phyloP scores from a whole-genome alignment of 2,329 filamentous ascomycete genomes.

The Geoglossum cookeanum region DNA sequence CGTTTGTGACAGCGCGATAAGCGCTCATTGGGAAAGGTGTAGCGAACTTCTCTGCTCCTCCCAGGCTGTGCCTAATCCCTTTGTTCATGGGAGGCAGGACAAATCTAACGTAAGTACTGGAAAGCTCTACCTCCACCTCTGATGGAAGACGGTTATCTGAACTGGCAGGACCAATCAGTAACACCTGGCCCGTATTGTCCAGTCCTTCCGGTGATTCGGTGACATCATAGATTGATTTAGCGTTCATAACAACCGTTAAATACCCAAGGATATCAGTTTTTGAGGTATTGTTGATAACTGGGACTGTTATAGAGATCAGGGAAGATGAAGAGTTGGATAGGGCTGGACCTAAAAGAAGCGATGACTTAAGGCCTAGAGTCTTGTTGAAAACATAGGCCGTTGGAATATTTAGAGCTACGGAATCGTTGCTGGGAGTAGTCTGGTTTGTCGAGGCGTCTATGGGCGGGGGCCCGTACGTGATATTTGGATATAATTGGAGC shows the following conservation, averaged over 20 bases:
- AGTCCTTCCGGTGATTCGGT: constrained; percentile 48
- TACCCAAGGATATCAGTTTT: constrained; percentile 54
- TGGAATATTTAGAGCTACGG: constrained; percentile 18
- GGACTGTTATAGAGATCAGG: constrained; percentile 62
- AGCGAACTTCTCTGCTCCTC: constrained; percentile 21
- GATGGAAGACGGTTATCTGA: constrained; percentile 36
- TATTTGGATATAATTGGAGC: constrained; percentile 54
- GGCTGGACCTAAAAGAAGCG: constrained; percentile 60
- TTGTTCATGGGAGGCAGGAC: constrained; percentile 11
- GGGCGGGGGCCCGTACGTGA: constrained; percentile 34
- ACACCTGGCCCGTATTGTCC: constrained; percentile 46
- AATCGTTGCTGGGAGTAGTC: constrained; percentile 18
- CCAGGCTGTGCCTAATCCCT: constrained; percentile 8
- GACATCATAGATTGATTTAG: constrained; percentile 41
- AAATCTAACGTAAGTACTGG: constrained; percentile 7
- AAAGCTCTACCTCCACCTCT: constrained; percentile 13
- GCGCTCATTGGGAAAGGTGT: constrained; percentile 36
- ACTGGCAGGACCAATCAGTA: constrained; percentile 50
- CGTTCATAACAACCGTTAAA: constrained; percentile 61
- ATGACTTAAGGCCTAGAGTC: constrained; percentile 26
- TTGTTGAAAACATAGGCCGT: constrained; percentile 5
- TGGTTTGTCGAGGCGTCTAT: constrained; percentile 11
- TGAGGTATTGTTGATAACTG: constrained; percentile 49
- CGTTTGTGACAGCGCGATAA: constrained; percentile 44
- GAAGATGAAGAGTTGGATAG: constrained; percentile 54